Conservation (phyloP, 2,329 filamentous ascomycete genomes). For the Phaeosphaeriaceae sp. region DNA sequence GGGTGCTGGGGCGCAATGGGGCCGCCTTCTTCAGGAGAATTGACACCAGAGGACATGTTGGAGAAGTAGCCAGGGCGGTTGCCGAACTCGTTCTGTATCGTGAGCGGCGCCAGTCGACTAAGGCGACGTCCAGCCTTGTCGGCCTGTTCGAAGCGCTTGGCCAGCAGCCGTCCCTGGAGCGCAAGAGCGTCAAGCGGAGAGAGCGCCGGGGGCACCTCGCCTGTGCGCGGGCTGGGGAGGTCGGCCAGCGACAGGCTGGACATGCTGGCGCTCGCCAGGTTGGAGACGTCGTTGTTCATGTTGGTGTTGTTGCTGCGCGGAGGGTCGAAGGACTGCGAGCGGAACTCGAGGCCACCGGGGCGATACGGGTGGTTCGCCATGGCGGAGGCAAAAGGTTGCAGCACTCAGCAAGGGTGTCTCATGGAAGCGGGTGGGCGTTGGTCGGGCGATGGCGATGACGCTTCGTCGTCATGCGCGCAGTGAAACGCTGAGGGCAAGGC, state of each 20-base stretch:
- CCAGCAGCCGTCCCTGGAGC: slow-evolving; percentile 85
- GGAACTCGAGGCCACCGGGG: slow-evolving; percentile 43
- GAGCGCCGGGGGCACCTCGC: slow-evolving; percentile 79
- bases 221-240: slow-evolving; percentile 58
- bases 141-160: slow-evolving; percentile 83
- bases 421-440: slow-evolving; percentile 23
- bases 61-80: slow-evolving; percentile 83
- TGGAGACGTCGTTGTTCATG: slow-evolving; percentile 15
- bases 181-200: slow-evolving; percentile 96
- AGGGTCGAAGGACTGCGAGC: slow-evolving; percentile 41
- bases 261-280: slow-evolving; percentile 37
- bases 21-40: slow-evolving; percentile 57
- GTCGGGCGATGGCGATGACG: slow-evolving; percentile 26
- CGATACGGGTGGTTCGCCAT: slow-evolving; percentile 41
- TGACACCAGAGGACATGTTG: slow-evolving; percentile 65
- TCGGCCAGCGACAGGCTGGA: slow-evolving; percentile 43
- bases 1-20: slow-evolving; percentile 35
- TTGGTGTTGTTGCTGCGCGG: slow-evolving; percentile 18
- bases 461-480: slow-evolving; percentile 41
- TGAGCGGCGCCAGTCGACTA: slow-evolving; percentile 83
- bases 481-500: slow-evolving; percentile 32
- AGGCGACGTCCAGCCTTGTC: slow-evolving; percentile 75
- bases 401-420: slow-evolving; percentile 26
- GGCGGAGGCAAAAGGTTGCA: slow-evolving; percentile 16
- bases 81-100: slow-evolving; percentile 80